Evolutionary conservation across 1,284 basidiomycete genomes (phyloP), one percentile per base, ranked within the genome.

Genomic region (Boletellus deceptivus): DNA sequence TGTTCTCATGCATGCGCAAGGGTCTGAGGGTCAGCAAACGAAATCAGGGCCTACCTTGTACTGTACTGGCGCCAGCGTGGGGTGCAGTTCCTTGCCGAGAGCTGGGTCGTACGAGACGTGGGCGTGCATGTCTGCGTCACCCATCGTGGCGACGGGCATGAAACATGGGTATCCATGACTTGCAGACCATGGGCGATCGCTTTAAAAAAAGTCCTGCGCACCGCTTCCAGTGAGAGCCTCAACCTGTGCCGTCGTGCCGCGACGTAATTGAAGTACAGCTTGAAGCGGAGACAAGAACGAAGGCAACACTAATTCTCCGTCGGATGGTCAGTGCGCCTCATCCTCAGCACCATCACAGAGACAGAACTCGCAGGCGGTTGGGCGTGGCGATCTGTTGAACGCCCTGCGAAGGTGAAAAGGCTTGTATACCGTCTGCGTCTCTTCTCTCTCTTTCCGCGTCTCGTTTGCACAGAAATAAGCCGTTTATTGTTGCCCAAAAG

Each of bases 391-490:
- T 55, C 64, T 55, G 55, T 68, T 67, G 50, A 65, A 63, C 67
- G 56, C 69, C 54, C 61, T 63, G 61, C 63, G 64, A 65, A 71
- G 70, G 68, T 68, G 64, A 67, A 68, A 65, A 69, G 68, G 69
- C 68, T 68, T 63, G 64, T 64, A 61, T 67, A 65, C 59, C 61
- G 66, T 64, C 63, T 66, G 62, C 63, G 57, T 61, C 65, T 61
- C 61, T 63, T 63, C 67, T 62, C 65, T 61, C 62, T 65, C 62
- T 68, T 71, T 67, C 69, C 65, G 63, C 65, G 65, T 62, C 67
- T 70, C 63, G 65, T 71, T 70, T 69, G 72, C 66, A 62, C 67
- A 73, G 69, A 73, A 75, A 76, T 77, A 77, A 79, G 76, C 77
- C 70, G 66, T 70, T 72, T 76, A 73, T 71, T 75, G 75, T 75